Evolutionary conservation across 148 eudicot genomes (phyloP).

Genomic region (Nepenthes mirabilis): DNA sequence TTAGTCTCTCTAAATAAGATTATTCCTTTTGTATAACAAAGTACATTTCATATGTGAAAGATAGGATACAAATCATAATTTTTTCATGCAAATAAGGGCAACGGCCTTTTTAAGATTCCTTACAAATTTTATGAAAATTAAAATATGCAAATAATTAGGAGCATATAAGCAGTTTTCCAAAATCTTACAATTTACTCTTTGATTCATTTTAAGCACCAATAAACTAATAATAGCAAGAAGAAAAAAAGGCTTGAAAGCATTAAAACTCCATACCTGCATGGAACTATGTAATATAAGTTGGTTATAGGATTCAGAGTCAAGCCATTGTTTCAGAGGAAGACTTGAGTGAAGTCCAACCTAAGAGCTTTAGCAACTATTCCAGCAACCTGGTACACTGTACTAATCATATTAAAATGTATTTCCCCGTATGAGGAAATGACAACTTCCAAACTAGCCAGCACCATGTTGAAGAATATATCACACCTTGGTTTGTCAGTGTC

Average conservation of each 20-base stretch:
- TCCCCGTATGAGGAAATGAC: conserved; percentile 74
- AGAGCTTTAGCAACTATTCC: conserved; percentile 78
- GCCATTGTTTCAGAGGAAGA: conserved; percentile 68
- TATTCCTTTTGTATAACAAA: too few relatives aligned
- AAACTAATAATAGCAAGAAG: neutral
- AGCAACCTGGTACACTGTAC: conserved; percentile 67
- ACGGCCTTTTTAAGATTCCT: neutral
- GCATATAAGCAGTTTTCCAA: neutral
- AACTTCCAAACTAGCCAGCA: conserved; percentile 70
- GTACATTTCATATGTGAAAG: too few relatives aligned
- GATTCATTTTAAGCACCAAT: too few relatives aligned
- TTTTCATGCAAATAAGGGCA: too few relatives aligned
- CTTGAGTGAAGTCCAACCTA: conserved; percentile 67
- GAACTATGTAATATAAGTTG: conserved; percentile 79
- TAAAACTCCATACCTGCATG: conserved; percentile 47
- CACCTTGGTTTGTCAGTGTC: conserved; percentile 70
- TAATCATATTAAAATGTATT: conserved; percentile 64
- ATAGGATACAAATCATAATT: too few relatives aligned
- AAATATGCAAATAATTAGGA: neutral
- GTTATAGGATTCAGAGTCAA: conserved; percentile 68
- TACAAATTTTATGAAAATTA: neutral
- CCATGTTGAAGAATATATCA: conserved; percentile 59
- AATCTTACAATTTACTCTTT: too few relatives aligned
- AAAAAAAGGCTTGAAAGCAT: neutral
- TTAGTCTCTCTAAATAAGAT: too few relatives aligned